Evolutionary conservation across 768 basidiomycete genomes (phyloP), one percentile per base, ranked within the genome.

Genomic region (Leccinum aurantiacum): DNA sequence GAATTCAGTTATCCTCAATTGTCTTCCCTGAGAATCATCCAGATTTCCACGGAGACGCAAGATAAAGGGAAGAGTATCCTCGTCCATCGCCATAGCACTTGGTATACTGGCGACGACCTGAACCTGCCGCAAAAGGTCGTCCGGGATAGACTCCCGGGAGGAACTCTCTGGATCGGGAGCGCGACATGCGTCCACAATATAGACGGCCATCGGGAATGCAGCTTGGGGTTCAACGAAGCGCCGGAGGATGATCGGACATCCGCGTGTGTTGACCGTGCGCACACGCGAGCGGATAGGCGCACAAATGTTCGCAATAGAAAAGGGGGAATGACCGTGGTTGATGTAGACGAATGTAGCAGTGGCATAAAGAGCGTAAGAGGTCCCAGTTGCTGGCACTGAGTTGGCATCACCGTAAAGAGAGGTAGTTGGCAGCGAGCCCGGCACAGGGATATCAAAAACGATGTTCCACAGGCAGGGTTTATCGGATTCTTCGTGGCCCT

Each of bases 391-490:
- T 19, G 80, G 79, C n/a, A 67, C 50, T 10, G 63, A 66, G 6
- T 19, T 46, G 19, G 66, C 64, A 15, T 79, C 71, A 25, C 86
- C 84, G 59, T 84, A 80, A 3, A 55, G 66, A 25, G 84, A 77
- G 15, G 84, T 80, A 2, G 80, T 79, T 8, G 94, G 94, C 3
- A 97, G 80, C 95, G 95, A 96, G 17, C 93, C 95, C 5, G 94
- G 93, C n/a, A 95, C 76, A 15, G 84, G 81, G 4, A 97, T 75
- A 71, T 93, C 87, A 71, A 95, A 96, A 17, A 87, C 78, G 57
- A 93, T 77, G 64, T 89, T 86, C 88, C 93, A 93, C 35, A 73
- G 73, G 65, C 82, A 86, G 54, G 83, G 82, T 58, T 76, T 75
- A 53, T 74, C 78, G 24, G 76, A 74, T 41, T 86, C 82, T 67